Conservation (phyloP, 805 yeast genomes). For the Osmozyma mogii region DNA sequence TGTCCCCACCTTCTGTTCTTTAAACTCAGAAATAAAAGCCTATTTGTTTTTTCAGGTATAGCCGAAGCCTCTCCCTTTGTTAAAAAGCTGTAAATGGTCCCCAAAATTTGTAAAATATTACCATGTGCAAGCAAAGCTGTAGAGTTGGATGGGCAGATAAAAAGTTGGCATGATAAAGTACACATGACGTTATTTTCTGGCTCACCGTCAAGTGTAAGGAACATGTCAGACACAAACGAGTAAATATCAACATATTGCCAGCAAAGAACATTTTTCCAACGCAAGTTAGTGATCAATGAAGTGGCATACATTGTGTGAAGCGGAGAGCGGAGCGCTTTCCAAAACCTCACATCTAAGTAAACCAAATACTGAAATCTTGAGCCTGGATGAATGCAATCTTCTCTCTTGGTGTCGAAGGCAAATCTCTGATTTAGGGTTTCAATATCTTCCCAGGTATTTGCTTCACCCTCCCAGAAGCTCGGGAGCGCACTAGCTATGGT, state of each 20-base stretch:
- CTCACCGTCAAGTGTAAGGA: conserved; percentile 71
- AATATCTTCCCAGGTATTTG: conserved; percentile 51
- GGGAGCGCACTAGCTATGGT: too few species aligned
- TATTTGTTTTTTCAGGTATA: conserved; percentile 27
- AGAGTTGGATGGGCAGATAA: conserved; percentile 82
- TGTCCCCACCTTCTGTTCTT: conserved; percentile 74
- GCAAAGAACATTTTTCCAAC: conserved; percentile 52
- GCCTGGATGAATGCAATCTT: too few species aligned
- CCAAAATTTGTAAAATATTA: conserved; percentile 53
- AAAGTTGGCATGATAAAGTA: conserved; percentile 73
- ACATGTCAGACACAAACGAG: conserved; percentile 65
- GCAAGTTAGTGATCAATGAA: conserved; percentile 52
- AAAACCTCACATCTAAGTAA: conserved; percentile 63
- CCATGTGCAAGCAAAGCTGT: conserved; percentile 55
- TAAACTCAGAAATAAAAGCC: conserved; percentile 37
- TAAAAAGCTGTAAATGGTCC: conserved; percentile 55
- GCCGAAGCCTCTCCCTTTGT: conserved; percentile 43
- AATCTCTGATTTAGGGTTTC: conserved; percentile 37
- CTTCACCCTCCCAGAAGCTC: too few species aligned
- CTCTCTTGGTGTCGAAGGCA: conserved; percentile 31
- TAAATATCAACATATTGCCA: conserved; percentile 79
- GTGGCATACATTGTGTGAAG: conserved; percentile 61
- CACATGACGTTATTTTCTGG: conserved; percentile 75
- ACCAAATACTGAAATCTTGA: conserved; percentile 53
- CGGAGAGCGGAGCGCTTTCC: conserved; percentile 51